A percentile compares a stretch with the other conserved stretches of the same genome.
phyloP scores from a whole-genome alignment of 1,139 yeast genomes.

The Pichiaceae sp. region DNA sequence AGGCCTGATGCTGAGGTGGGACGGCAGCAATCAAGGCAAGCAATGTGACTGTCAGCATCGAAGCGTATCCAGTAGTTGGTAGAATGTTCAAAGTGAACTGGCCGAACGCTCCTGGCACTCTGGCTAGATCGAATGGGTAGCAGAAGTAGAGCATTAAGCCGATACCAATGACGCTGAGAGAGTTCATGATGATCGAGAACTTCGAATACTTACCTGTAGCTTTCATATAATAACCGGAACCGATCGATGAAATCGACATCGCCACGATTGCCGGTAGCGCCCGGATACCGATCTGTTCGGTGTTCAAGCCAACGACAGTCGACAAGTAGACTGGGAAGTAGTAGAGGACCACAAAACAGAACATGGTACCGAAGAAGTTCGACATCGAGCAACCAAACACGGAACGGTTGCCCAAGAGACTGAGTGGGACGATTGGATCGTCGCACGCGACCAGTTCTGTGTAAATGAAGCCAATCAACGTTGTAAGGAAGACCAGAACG shows the following conservation, averaged over 20 bases:
- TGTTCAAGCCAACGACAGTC: conserved; percentile 23
- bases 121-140: conserved; percentile 11
- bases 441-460: conserved; percentile 21
- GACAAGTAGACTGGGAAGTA: conserved; percentile 28
- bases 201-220: conserved; percentile 27
- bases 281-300: conserved; percentile 30
- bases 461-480: conserved; percentile 11
- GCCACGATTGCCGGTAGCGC: conserved; percentile 28
- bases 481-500: conserved; percentile 5
- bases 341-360: conserved; percentile 23
- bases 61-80: conserved; percentile 36
- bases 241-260: conserved; percentile 25
- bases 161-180: conserved; percentile 22
- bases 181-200: conserved; percentile 19
- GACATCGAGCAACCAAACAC: conserved; percentile 29
- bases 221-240: conserved; percentile 30
- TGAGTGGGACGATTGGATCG: conserved; percentile 29
- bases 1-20: conserved; percentile 39
- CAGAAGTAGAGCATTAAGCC: conserved; percentile 13
- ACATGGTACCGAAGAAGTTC: conserved; percentile 33
- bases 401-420: conserved; percentile 26
- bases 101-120: conserved; percentile 17
- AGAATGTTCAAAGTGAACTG: conserved; percentile 30
- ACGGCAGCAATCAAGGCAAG: conserved; percentile 46
- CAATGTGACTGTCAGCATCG: conserved; percentile 41